phyloP scores from a whole-genome alignment of 805 yeast genomes.

The Wickerhamiella australiensis region DNA sequence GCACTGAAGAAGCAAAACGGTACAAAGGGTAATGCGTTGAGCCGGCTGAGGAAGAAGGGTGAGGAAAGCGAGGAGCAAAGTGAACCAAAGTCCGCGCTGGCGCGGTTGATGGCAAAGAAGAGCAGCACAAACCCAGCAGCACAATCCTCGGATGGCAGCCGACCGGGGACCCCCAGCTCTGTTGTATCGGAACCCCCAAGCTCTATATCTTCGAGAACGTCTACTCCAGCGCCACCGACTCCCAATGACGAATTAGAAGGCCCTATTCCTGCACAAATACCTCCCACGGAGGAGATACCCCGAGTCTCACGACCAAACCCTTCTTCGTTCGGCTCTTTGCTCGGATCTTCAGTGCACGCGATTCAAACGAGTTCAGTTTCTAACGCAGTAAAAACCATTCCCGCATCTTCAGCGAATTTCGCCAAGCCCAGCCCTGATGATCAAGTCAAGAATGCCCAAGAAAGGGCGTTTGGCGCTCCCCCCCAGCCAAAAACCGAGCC shows the following conservation, averaged over 20 bases:
- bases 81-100: conserved; percentile 11
- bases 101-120: conserved; percentile 8
- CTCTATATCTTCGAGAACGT: neutral
- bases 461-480: conserved; percentile 20
- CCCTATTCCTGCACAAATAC: neutral
- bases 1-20: conserved; percentile 10
- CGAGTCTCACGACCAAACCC: conserved; percentile 3
- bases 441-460: conserved; percentile 46
- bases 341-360: conserved; percentile 8
- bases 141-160: neutral
- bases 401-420: conserved; percentile 37
- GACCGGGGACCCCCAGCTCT: conserved; percentile 1
- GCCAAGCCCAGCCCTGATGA: conserved; percentile 77
- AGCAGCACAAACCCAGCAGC: neutral
- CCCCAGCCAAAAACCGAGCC: neutral
- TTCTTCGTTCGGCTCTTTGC: conserved; percentile 12
- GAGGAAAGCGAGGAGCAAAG: neutral
- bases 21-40: conserved; percentile 2
- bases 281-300: neutral
- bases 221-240: neutral
- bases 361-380: conserved; percentile 12
- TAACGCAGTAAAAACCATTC: conserved; percentile 16
- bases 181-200: too few species aligned
- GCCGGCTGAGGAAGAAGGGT: neutral
- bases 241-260: neutral